Percentiles rank a stretch among this genome's conserved stretches.
Evolutionary conservation across 2,329 filamentous ascomycete species (phyloP).

Genomic region (Coniochaeta sp.): DNA sequence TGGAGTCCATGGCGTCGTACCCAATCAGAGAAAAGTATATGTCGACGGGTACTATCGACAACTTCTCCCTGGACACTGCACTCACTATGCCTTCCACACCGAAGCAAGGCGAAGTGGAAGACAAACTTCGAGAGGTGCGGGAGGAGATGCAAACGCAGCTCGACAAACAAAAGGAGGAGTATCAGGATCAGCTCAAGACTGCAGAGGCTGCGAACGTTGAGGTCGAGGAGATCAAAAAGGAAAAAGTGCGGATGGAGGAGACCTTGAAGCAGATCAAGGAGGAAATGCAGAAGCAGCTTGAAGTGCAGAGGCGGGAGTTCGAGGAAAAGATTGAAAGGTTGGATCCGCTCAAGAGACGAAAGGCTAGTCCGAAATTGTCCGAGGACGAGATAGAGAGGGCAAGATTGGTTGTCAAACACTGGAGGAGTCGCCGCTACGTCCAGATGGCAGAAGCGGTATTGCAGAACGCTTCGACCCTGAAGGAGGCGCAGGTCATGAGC

Average conservation of each 20-base stretch:
- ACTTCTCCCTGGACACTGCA: constrained; percentile 89
- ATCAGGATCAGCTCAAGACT: constrained; percentile 65
- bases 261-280: constrained; percentile 70
- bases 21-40: constrained; percentile 89
- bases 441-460: constrained; percentile 89
- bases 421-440: constrained; percentile 81
- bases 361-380: constrained; percentile 56
- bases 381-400: constrained; percentile 67
- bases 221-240: constrained; percentile 73
- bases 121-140: constrained; percentile 63
- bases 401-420: constrained; percentile 59
- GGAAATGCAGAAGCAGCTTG: constrained; percentile 82
- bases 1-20: constrained; percentile 83
- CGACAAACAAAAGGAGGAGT: constrained; percentile 79
- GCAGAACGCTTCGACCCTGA: constrained; percentile 78
- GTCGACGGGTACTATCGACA: constrained; percentile 89
- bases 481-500: constrained; percentile 97
- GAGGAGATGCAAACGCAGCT: constrained; percentile 80
- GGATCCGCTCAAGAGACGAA: constrained; percentile 54
- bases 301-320: constrained; percentile 75
- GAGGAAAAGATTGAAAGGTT: constrained; percentile 77
- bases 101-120: constrained; percentile 67
- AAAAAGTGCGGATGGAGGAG: constrained; percentile 81
- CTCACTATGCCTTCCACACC: constrained; percentile 94
- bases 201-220: constrained; percentile 70